A percentile compares a stretch with the other conserved stretches of the same genome.
phyloP scores from a whole-genome alignment of 2,329 filamentous ascomycete genomes.

The Fusarium bulbicola region DNA sequence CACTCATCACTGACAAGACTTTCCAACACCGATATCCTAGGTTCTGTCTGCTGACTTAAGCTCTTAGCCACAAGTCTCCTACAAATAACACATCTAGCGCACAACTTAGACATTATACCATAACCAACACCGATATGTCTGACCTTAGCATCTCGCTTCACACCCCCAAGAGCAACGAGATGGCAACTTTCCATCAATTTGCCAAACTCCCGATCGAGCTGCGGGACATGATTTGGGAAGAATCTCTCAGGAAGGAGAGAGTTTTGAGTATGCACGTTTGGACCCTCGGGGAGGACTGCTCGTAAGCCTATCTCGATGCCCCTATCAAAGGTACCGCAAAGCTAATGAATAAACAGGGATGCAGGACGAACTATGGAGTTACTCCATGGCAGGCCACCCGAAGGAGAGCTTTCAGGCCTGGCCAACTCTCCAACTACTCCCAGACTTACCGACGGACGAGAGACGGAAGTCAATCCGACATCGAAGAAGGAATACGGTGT shows the following conservation, averaged over 20 bases:
- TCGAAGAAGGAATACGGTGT: not conserved
- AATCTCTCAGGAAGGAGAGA: not conserved
- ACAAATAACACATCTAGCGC: no score
- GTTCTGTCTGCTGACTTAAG: no score
- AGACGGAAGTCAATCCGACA: rapidly evolving
- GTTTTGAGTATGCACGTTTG: not conserved
- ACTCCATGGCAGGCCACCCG: not conserved
- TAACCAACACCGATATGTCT: not conserved
- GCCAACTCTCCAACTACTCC: not conserved
- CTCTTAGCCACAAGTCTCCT: no score
- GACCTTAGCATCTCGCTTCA: rapidly evolving
- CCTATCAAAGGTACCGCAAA: rapidly evolving
- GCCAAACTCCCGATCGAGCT: not conserved
- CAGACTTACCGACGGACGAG: no score
- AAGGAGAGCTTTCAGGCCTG: not conserved
- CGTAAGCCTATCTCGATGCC: not conserved
- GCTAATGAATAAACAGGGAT: not conserved
- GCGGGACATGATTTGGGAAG: not conserved
- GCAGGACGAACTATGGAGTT: not conserved
- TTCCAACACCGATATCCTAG: no score
- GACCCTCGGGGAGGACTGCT: not conserved
- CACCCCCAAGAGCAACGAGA: not conserved
- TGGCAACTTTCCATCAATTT: not conserved
- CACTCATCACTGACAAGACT: no score
- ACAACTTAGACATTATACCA: no score